phyloP scores from a whole-genome alignment of 2,329 filamentous ascomycete species.

The Aspergillus pseudoglaucus region DNA sequence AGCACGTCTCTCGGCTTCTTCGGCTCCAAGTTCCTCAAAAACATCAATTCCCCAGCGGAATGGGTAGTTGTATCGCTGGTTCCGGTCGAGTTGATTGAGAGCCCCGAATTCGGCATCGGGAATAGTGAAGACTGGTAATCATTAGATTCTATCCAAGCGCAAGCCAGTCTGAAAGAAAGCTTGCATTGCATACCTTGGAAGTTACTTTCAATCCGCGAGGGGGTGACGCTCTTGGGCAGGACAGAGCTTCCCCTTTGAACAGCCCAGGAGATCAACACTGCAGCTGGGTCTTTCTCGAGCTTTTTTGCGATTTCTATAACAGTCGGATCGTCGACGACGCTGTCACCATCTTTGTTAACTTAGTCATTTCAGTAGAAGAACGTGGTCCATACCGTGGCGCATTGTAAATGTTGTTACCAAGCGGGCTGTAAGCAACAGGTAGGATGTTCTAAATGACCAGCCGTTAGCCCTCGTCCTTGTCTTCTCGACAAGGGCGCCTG shows the following conservation, averaged over 20 bases:
- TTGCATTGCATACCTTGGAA: conserved; percentile 27
- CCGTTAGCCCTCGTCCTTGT: no score
- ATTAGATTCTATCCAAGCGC: background rate
- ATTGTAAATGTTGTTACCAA: conserved; percentile 44
- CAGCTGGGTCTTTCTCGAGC: conserved; percentile 51
- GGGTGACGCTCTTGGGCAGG: conserved; percentile 51
- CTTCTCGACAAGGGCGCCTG: conserved; percentile 13
- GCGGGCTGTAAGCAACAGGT: conserved; percentile 56
- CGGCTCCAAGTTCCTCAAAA: conserved; percentile 31
- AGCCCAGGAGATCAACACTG: conserved; percentile 50
- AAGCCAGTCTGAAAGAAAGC: conserved; percentile 6
- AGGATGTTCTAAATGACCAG: conserved; percentile 33
- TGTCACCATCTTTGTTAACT: conserved; percentile 6
- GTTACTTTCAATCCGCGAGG: conserved; percentile 46
- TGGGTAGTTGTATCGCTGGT: conserved; percentile 33
- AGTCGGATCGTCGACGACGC: conserved; percentile 56
- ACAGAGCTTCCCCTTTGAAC: conserved; percentile 50
- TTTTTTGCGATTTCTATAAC: conserved; percentile 58
- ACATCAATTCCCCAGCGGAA: conserved; percentile 34
- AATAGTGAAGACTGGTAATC: conserved; percentile 23
- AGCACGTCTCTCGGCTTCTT: conserved; percentile 23
- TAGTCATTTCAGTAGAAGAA: background rate
- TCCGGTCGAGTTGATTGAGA: conserved; percentile 29
- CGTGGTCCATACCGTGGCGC: conserved; percentile 19
- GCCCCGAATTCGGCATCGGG: conserved; percentile 29